Evolutionary conservation across 2,329 filamentous ascomycete species (phyloP), one percentile per base, ranked within the genome.

Genomic region (Ophiostoma pallidulum): DNA sequence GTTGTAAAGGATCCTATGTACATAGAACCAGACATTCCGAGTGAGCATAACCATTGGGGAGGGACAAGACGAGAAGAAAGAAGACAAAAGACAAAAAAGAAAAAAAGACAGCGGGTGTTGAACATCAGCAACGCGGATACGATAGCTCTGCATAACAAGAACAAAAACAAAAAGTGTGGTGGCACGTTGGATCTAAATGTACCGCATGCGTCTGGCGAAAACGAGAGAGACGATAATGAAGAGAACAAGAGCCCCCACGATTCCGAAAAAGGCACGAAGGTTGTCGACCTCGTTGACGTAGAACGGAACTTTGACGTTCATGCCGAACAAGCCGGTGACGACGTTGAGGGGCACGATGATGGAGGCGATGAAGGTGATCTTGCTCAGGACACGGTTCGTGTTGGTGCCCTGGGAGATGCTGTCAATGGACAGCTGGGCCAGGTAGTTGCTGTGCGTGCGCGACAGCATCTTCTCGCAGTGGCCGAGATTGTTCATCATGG

Each of bases 401-500:
- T 82, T 76, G 51, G 90, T 95, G 22, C 90, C 90, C 63, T 94
- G 82, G 1, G 84, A 80, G 58, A 95, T 86, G 65, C 86, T 91
- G 64, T 94, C 88, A 58, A 97, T 90, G 33, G 85, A 91, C 53
- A 97, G 79, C 62, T 96, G 92, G 1, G 92, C 91, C 32, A 98
- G 76, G 62, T 98, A 97, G 65, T 97, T 98, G 71, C 85, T 87
- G 70, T 98, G 92, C 2, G 86, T 86, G 19, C 92, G 84, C 24
- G 85, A 90, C 42, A 98, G 76, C 76, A 98, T 96, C 74, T 97
- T 97, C 65, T 98, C 92, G 57, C 95, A 96, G 63, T 98, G 92
- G 1, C 81, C 81, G 58, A 98, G 67, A 66, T 94, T 98, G 57
- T 86, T 92, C 77, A 95, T 94, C 91, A 97, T 97, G 39, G 92